Percentiles rank a stretch among this genome's conserved stretches.
Conservation (phyloP, 2,329 filamentous ascomycete species). For the Ramichloridium luteum region DNA sequence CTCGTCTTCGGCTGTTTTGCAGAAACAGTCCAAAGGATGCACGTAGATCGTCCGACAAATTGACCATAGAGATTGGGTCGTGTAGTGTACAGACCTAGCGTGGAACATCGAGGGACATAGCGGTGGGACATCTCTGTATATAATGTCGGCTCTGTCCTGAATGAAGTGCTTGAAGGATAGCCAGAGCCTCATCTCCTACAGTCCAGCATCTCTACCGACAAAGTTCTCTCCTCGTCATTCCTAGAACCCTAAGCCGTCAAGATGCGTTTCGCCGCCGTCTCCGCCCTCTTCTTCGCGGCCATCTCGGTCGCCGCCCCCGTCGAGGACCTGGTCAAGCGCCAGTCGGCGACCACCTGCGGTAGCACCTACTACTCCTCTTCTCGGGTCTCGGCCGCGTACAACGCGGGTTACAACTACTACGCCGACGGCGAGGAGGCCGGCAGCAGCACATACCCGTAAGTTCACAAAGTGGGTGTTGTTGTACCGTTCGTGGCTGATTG, state of each 20-base stretch:
- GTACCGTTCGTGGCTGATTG: background rate
- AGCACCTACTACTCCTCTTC: conserved; percentile 39
- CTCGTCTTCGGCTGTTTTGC: too few species aligned
- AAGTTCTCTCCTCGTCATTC: background rate
- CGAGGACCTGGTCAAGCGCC: conserved; percentile 24
- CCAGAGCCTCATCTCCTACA: too few species aligned
- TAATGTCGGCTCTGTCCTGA: too few species aligned
- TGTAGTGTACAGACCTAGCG: too few species aligned
- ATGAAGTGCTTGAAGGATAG: too few species aligned
- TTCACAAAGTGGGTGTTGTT: too few species aligned
- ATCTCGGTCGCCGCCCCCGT: conserved; percentile 17
- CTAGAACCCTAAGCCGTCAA: conserved; percentile 6
- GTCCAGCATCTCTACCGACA: too few species aligned
- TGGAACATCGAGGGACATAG: too few species aligned
- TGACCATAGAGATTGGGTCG: too few species aligned
- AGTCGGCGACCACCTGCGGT: conserved; percentile 43
- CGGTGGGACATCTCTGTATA: too few species aligned
- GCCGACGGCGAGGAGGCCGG: conserved; percentile 21
- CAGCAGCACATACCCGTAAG: conserved; percentile 24
- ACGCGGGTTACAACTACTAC: conserved; percentile 42
- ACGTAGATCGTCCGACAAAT: too few species aligned
- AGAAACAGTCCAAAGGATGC: too few species aligned
- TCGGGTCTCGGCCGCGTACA: conserved; percentile 39
- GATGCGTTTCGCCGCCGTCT: conserved; percentile 21
- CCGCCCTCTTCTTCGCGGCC: conserved; percentile 19